phyloP scores from a whole-genome alignment of 768 basidiomycete species.

The Lentinula edodes region DNA sequence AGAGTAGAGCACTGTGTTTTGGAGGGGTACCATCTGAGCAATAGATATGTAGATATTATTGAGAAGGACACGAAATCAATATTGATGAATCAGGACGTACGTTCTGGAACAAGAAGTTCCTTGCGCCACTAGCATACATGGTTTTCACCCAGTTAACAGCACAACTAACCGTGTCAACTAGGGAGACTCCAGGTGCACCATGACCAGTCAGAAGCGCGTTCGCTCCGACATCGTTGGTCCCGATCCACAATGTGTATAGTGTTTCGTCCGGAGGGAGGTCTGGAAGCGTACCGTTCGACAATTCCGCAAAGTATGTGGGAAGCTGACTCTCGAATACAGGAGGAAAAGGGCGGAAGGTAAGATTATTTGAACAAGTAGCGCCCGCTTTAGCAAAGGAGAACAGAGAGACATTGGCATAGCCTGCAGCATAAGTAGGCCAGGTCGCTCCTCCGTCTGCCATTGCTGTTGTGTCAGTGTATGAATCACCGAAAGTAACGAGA shows the following conservation, averaged over 20 bases:
- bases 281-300: conserved; percentile 31
- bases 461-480: conserved; percentile 37
- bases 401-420: conserved; percentile 32
- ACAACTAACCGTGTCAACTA: conserved; percentile 37
- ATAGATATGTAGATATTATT: not conserved
- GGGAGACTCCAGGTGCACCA: conserved; percentile 22
- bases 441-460: conserved; percentile 21
- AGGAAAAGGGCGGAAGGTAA: conserved; percentile 55
- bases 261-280: conserved; percentile 38
- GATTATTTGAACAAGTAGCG: conserved; percentile 59
- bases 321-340: conserved; percentile 54
- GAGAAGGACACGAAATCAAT: not conserved
- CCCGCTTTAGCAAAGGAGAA: conserved; percentile 58
- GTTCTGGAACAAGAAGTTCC: conserved; percentile 48
- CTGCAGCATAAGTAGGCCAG: conserved; percentile 41
- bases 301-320: conserved; percentile 43
- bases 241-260: conserved; percentile 64
- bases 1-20: conserved; percentile 29
- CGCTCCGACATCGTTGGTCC: conserved; percentile 46
- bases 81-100: conserved; percentile 20
- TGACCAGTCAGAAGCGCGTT: conserved; percentile 8
- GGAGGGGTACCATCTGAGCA: conserved; percentile 35
- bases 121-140: conserved; percentile 37
- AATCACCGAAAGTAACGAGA: conserved; percentile 44
- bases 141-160: conserved; percentile 35